These are phyloP conservation scores for Cyanodermella asteris DNA, from an alignment of 2,329 filamentous ascomycete species.

Conservation along the genomic window DNA sequence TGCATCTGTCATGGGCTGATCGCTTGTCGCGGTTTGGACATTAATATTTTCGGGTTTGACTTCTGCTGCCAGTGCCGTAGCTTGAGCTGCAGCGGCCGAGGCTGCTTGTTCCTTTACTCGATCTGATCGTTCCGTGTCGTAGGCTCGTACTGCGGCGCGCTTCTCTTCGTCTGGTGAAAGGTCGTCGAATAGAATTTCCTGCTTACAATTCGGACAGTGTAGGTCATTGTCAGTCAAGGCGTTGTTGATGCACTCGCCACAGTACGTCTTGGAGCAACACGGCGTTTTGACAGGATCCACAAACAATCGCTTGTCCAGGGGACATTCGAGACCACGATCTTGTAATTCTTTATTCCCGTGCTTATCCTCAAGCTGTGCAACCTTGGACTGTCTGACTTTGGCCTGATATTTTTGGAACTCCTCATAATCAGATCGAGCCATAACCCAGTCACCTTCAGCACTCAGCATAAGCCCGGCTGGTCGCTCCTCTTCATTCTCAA, in stretches of 20 bases:
- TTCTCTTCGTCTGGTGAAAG: conserved; percentile 63
- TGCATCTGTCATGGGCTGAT: too few relatives aligned
- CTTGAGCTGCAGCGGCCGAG: too few relatives aligned
- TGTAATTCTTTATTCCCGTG: conserved; percentile 69
- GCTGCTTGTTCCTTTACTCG: too few relatives aligned
- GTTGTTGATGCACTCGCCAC: conserved; percentile 98
- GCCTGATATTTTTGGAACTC: conserved; percentile 95
- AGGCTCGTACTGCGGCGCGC: too few relatives aligned
- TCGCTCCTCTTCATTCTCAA: conserved; percentile 59
- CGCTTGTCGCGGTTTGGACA: too few relatives aligned
- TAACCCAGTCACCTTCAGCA: conserved; percentile 89
- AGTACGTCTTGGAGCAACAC: conserved; percentile 95
- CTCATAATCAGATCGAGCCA: conserved; percentile 84
- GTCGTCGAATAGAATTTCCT: conserved; percentile 83
- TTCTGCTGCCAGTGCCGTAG: too few relatives aligned
- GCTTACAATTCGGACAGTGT: conserved; percentile 76
- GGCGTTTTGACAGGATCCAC: conserved; percentile 98
- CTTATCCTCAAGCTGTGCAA: conserved; percentile 55
- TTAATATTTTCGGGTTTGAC: too few relatives aligned
- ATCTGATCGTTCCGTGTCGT: too few relatives aligned
- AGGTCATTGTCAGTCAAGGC: conserved; percentile 97
- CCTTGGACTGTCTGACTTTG: conserved; percentile 69
- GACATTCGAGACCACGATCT: conserved; percentile 73
- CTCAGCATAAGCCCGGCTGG: conserved; percentile 91
- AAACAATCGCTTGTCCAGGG: conserved; percentile 94